Percentiles rank a stretch among this genome's conserved stretches.
These are phyloP conservation scores for Kluyveromyces sp. DNA, from an alignment of 1,139 yeast species.

Conservation along the genomic window DNA sequence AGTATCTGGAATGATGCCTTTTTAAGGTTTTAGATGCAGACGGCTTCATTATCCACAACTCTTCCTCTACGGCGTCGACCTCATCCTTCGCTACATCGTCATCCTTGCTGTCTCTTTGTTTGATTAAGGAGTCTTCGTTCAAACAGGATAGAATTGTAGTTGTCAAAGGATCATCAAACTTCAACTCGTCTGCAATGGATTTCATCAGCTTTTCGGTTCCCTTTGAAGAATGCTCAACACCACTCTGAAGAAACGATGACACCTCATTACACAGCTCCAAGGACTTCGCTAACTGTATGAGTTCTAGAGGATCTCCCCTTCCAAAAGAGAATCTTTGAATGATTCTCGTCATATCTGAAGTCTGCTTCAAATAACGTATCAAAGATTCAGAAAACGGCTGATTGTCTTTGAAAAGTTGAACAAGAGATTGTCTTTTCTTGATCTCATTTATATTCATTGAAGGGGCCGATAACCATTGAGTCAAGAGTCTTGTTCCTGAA, in stretches of 20 bases:
- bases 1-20: conserved; percentile 15
- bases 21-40: conserved; percentile 16
- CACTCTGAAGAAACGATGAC: not conserved
- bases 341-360: conserved; percentile 48
- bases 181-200: conserved; percentile 10
- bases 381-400: conserved; percentile 35
- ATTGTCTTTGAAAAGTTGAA: conserved; percentile 44
- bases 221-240: conserved; percentile 4
- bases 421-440: conserved; percentile 53
- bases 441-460: conserved; percentile 53
- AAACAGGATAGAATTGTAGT: conserved; percentile 19
- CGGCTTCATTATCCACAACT: conserved; percentile 19
- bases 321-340: conserved; percentile 46
- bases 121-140: conserved; percentile 20
- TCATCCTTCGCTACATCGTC: not conserved
- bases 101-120: conserved; percentile 8
- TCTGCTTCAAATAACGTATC: conserved; percentile 31
- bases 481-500: conserved; percentile 70
- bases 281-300: conserved; percentile 40
- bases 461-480: conserved; percentile 83
- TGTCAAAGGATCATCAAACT: conserved; percentile 19
- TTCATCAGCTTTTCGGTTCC: conserved; percentile 9
- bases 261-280: conserved; percentile 26
- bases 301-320: conserved; percentile 40
- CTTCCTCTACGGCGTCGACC: not conserved